A percentile compares a stretch with the other conserved stretches of the same genome.
Evolutionary conservation across 768 basidiomycete genomes (phyloP).

Genomic region (Inosperma sp.): DNA sequence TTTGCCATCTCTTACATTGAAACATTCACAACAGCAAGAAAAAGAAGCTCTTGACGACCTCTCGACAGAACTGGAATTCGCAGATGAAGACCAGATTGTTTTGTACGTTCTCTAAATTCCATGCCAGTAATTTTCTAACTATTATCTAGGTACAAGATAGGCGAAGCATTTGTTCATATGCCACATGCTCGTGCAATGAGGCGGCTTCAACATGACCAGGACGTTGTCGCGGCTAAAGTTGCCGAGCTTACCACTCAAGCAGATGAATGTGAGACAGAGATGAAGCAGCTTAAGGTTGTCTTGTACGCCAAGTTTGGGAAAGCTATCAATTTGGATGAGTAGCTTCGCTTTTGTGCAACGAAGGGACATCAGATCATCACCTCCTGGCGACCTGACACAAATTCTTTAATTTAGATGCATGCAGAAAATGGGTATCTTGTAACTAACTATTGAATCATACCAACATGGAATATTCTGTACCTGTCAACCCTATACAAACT

Average conservation of each 20-base stretch:
- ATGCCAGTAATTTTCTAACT: background rate
- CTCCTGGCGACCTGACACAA: too few species aligned
- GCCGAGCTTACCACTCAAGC: slow-evolving; percentile 44
- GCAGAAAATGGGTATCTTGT: too few species aligned
- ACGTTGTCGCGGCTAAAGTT: slow-evolving; percentile 52
- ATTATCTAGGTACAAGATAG: slow-evolving; percentile 71
- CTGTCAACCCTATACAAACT: background rate
- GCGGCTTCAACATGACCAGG: slow-evolving; percentile 67
- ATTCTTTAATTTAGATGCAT: too few species aligned
- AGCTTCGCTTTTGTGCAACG: background rate
- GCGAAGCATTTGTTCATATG: slow-evolving; percentile 85
- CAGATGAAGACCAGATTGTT: slow-evolving; percentile 78
- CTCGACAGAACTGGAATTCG: slow-evolving; percentile 79
- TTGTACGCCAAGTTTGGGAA: slow-evolving; percentile 91
- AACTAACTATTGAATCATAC: too few species aligned
- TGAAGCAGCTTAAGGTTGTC: slow-evolving; percentile 75
- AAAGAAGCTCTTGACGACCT: slow-evolving; percentile 94
- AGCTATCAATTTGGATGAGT: slow-evolving; percentile 90
- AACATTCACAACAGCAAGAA: slow-evolving; percentile 60
- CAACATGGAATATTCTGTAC: background rate
- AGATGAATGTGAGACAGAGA: slow-evolving; percentile 64
- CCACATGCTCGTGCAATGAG: slow-evolving; percentile 61
- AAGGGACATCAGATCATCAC: background rate
- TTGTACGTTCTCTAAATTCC: slow-evolving; percentile 39
- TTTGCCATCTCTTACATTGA: background rate